Evolutionary conservation across 2,329 filamentous ascomycete species (phyloP).

Genomic region (Dactylella cylindrospora): DNA sequence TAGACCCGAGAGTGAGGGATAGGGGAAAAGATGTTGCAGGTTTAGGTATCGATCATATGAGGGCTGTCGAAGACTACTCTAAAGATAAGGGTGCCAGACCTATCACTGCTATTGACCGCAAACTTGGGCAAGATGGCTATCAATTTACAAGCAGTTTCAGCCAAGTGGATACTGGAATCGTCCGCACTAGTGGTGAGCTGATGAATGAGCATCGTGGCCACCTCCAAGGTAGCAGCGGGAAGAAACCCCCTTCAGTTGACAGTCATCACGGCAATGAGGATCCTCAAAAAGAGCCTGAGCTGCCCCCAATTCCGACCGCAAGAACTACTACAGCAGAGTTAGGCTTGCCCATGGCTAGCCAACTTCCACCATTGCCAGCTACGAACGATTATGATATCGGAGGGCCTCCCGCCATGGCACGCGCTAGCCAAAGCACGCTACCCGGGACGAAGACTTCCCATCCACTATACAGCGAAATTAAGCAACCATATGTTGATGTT

Average conservation of each 20-base stretch:
- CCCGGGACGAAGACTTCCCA: slow-evolving; percentile 51
- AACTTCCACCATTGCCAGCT: slow-evolving; percentile 69
- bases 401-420: slow-evolving; percentile 65
- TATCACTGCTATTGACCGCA: slow-evolving; percentile 29
- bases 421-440: slow-evolving; percentile 55
- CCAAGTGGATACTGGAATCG: slow-evolving; percentile 39
- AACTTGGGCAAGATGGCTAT: slow-evolving; percentile 31
- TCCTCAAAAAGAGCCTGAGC: slow-evolving; percentile 54
- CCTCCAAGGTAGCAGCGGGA: background rate
- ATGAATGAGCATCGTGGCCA: slow-evolving; percentile 8
- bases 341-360: slow-evolving; percentile 67
- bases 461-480: slow-evolving; percentile 67
- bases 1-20: slow-evolving; percentile 62
- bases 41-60: slow-evolving; percentile 74
- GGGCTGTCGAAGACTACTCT: slow-evolving; percentile 51
- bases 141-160: slow-evolving; percentile 38
- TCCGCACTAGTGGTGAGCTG: slow-evolving; percentile 5
- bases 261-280: slow-evolving; percentile 50
- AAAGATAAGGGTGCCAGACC: slow-evolving; percentile 19
- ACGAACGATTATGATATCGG: slow-evolving; percentile 81
- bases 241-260: slow-evolving; percentile 16
- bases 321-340: slow-evolving; percentile 67
- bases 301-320: slow-evolving; percentile 60
- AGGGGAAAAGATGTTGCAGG: slow-evolving; percentile 75
- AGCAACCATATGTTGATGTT: slow-evolving; percentile 72